These are phyloP conservation scores for Rhazya stricta DNA, from an alignment of 257 asterid species.

Conservation along the genomic window DNA sequence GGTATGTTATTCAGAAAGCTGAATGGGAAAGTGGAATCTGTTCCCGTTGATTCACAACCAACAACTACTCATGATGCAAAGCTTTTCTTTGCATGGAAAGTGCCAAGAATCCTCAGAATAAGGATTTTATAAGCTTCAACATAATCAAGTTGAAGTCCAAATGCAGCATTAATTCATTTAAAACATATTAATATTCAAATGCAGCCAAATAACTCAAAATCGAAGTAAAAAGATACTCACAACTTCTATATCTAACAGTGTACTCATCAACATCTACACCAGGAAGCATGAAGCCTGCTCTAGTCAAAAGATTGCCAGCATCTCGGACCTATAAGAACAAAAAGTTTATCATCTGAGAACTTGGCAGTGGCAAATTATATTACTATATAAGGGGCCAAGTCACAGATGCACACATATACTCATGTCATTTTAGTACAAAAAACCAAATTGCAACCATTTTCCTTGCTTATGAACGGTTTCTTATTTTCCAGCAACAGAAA, in stretches of 20 bases:
- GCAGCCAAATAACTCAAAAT: background rate
- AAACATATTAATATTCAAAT: background rate
- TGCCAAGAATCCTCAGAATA: background rate
- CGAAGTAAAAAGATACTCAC: slow-evolving; percentile 32
- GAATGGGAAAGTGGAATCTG: background rate
- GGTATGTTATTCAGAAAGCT: background rate
- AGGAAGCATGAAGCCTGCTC: slow-evolving; percentile 93
- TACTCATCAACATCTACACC: slow-evolving; percentile 96
- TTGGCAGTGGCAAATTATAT: background rate
- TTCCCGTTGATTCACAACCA: background rate
- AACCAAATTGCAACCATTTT: background rate
- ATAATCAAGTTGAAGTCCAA: background rate
- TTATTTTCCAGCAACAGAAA: background rate
- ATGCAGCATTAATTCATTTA: background rate
- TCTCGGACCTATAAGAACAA: slow-evolving; percentile 77
- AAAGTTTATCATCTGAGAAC: slow-evolving; percentile 6
- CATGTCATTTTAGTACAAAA: background rate
- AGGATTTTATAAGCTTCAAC: background rate
- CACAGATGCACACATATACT: background rate
- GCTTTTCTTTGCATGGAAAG: background rate
- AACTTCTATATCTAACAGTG: slow-evolving; percentile 71
- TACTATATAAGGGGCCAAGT: background rate
- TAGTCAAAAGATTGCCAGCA: slow-evolving; percentile 92
- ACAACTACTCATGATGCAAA: background rate
- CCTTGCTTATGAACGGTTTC: background rate